Evolutionary conservation across 1,139 yeast genomes (phyloP).

Genomic region (Suhomyces atakaporum): DNA sequence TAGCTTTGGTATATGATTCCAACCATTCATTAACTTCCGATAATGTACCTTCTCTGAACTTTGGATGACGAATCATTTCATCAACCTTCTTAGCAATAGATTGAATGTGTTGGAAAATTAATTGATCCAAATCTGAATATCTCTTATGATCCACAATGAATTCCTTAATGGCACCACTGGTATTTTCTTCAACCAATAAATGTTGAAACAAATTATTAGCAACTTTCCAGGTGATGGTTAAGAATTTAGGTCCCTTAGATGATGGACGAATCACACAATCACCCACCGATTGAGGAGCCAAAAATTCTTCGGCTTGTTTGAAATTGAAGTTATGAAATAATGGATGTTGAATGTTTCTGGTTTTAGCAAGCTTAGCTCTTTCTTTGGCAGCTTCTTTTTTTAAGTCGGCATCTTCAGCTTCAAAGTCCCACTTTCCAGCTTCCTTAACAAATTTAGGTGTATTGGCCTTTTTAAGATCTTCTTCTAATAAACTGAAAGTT

Average conservation of each 20-base stretch:
- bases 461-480: slow-evolving; percentile 64
- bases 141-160: slow-evolving; percentile 67
- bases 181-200: slow-evolving; percentile 77
- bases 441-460: slow-evolving; percentile 53
- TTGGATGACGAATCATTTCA: slow-evolving; percentile 83
- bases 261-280: slow-evolving; percentile 95
- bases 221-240: slow-evolving; percentile 96
- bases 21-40: slow-evolving; percentile 85
- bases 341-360: slow-evolving; percentile 89
- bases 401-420: slow-evolving; percentile 70
- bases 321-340: slow-evolving; percentile 81
- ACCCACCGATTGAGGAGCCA: slow-evolving; percentile 88
- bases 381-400: slow-evolving; percentile 59
- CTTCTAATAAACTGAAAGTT: slow-evolving; percentile 66
- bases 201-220: slow-evolving; percentile 91
- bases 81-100: slow-evolving; percentile 82
- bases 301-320: slow-evolving; percentile 87
- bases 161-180: slow-evolving; percentile 55
- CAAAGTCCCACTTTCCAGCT: slow-evolving; percentile 78
- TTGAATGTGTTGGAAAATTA: slow-evolving; percentile 84
- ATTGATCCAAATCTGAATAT: slow-evolving; percentile 89
- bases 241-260: slow-evolving; percentile 81
- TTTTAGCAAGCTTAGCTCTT: slow-evolving; percentile 54
- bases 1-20: slow-evolving; percentile 86
- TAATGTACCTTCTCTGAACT: slow-evolving; percentile 81